Percentiles rank a stretch among this genome's conserved stretches.
phyloP scores from a whole-genome alignment of 495 filamentous ascomycete species.

The Penicillium robsamsonii region DNA sequence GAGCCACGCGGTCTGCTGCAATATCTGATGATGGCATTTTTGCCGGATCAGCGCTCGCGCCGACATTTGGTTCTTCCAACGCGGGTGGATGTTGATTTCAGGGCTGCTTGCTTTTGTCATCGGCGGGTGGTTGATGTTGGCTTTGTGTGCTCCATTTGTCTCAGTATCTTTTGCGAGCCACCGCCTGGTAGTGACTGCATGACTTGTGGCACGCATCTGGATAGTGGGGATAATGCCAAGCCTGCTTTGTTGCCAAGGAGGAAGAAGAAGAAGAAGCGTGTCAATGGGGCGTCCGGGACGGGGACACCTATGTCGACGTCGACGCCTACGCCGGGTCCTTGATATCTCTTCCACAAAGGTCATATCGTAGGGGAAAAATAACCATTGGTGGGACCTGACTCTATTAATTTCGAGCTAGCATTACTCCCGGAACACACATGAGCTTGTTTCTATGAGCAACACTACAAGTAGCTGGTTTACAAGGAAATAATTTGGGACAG shows the following conservation, averaged over 20 bases:
- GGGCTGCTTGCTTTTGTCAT: slow-evolving; percentile 97
- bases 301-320: slow-evolving; percentile 46
- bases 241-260: slow-evolving; percentile 70
- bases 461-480: background rate
- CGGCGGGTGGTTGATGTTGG: slow-evolving; percentile 85
- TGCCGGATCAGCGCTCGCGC: slow-evolving; percentile 70
- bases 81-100: slow-evolving; percentile 88
- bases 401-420: background rate
- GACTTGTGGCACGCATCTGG: slow-evolving; percentile 85
- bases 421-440: background rate
- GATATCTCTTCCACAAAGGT: slow-evolving; percentile 10
- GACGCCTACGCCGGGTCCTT: slow-evolving; percentile 43
- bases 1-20: slow-evolving; percentile 71
- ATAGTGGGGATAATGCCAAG: slow-evolving; percentile 66
- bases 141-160: slow-evolving; percentile 92
- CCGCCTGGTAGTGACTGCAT: slow-evolving; percentile 70
- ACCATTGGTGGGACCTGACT: background rate
- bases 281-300: slow-evolving; percentile 42
- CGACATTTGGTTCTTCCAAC: slow-evolving; percentile 68
- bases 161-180: slow-evolving; percentile 77
- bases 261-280: slow-evolving; percentile 70
- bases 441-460: background rate
- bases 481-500: background rate
- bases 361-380: background rate
- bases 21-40: slow-evolving; percentile 93